Base-by-base conservation (phyloP, 139 green algal genomes). In the Nannochloris sp. region DNA sequence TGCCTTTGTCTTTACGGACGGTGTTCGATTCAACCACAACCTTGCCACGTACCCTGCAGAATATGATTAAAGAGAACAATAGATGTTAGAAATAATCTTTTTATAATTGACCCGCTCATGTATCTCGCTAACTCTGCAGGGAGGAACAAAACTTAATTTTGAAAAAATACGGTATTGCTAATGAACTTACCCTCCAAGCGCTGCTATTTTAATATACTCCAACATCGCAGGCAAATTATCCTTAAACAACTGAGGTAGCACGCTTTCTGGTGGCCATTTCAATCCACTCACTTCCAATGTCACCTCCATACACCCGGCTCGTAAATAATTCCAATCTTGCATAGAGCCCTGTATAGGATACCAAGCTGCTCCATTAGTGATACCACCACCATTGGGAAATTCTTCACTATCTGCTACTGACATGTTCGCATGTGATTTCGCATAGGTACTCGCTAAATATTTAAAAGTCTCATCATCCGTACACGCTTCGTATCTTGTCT, bases 271-370 rank as follows among this genome's bases (percentile, higher is more conserved):
- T 9, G 87, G 87, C 80, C 80, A 89, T 73, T 97, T 97, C 39
- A 55, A 24, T 0, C 87, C 68, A 59, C 70, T 87, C 10, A 95
- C 62, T 76, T 98, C 92, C 29, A 98, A 61, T 1, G 92, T 98
- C 25, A 97, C 60, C 63, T 89, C 85, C 59, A 95, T 75, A 68
- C 82, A 94, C 34, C 65, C 63, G 2, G 39, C 80, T 10, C 68
- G 72, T 7, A 97, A 9, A 71, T 98, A 97, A 61, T 90, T 86
- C 84, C 84, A 96, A 77, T 96, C 86, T 74, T 95, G 87, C 83
- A 93, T 87, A 68, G 83, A 82, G 12, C 90, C 88, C 45, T 91
- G 94, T 60, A 98, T 65, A 1, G 89, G 85, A 75, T 97, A 98
- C 91, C 91, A 97, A 31, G 75, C 61, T 0, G 90, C 89, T 19